phyloP scores from a whole-genome alignment of 108 stramenopile species.

The Nannochloropsis oceanica region DNA sequence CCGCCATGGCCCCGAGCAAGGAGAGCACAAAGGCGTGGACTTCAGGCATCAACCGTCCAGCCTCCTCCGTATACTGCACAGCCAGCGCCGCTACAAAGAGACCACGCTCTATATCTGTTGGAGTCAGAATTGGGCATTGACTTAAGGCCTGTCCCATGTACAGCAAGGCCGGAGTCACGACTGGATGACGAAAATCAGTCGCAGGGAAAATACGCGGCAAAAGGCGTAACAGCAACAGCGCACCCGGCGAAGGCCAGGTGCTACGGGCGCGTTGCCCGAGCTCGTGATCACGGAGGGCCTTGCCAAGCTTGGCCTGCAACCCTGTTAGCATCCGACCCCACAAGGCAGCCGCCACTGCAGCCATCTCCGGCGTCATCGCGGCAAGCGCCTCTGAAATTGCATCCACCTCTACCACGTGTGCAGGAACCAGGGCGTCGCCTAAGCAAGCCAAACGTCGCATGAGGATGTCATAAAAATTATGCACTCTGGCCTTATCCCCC shows the following conservation, averaged over 20 bases:
- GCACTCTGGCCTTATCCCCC: slow-evolving; percentile 70
- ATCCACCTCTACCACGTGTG: slow-evolving; percentile 53
- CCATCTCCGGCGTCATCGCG: slow-evolving; percentile 63
- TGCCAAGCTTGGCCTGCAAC: slow-evolving; percentile 63
- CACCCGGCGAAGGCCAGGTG: slow-evolving; percentile 71
- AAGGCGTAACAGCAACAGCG: slow-evolving; percentile 57
- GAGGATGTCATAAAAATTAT: slow-evolving; percentile 82
- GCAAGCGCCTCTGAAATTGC: slow-evolving; percentile 52
- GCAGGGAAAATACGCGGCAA: slow-evolving; percentile 69
- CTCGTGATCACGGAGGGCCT: slow-evolving; percentile 59
- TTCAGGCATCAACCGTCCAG: slow-evolving; percentile 64
- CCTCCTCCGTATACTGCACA: slow-evolving; percentile 61
- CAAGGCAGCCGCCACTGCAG: slow-evolving; percentile 60
- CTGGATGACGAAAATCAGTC: slow-evolving; percentile 69
- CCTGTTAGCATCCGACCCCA: slow-evolving; percentile 61
- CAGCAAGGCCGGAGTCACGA: slow-evolving; percentile 65
- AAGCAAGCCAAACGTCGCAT: slow-evolving; percentile 54
- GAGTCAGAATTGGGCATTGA: slow-evolving; percentile 56
- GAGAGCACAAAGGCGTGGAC: slow-evolving; percentile 54
- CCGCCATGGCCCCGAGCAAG: slow-evolving; percentile 29
- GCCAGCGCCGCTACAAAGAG: slow-evolving; percentile 54
- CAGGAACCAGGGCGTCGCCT: slow-evolving; percentile 41
- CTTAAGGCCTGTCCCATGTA: slow-evolving; percentile 62
- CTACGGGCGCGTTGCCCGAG: slow-evolving; percentile 39
- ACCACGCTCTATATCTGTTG: slow-evolving; percentile 57